Conservation (phyloP, 106 monocot genomes). For the Triglochin maritima region DNA sequence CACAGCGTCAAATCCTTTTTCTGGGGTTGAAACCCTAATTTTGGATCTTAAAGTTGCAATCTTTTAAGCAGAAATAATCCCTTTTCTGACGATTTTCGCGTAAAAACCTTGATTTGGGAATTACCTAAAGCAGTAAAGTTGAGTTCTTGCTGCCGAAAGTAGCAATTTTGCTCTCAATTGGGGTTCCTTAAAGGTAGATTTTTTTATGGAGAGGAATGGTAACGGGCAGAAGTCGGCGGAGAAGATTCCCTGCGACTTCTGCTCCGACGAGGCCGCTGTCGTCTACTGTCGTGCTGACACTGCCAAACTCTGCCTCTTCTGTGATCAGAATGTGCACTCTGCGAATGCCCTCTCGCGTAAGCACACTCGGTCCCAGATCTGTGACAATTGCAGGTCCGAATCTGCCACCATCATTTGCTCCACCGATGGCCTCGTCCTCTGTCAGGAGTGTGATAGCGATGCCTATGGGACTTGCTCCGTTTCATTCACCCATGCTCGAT, state of each 20-base stretch:
- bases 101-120: no score
- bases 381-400: slow-evolving; percentile 37
- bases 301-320: slow-evolving; percentile 56
- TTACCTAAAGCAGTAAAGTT: no score
- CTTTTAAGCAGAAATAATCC: no score
- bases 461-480: slow-evolving; percentile 5
- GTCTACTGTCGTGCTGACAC: slow-evolving; percentile 71
- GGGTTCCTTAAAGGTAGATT: not conserved
- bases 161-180: no score
- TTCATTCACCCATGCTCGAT: slow-evolving; percentile 1
- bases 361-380: slow-evolving; percentile 65
- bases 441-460: slow-evolving; percentile 47
- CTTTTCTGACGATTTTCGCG: no score
- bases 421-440: slow-evolving; percentile 33
- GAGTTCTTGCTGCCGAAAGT: no score
- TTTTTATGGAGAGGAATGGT: not conserved
- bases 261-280: slow-evolving; percentile 33
- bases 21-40: no score
- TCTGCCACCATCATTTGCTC: slow-evolving; percentile 28
- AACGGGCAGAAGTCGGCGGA: not conserved
- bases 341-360: slow-evolving; percentile 62
- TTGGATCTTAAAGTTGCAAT: no score
- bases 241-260: slow-evolving; percentile 48
- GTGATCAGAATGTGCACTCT: slow-evolving; percentile 65
- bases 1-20: no score